These are phyloP conservation scores for Aspergillus calidoustus DNA, from an alignment of 2,329 filamentous ascomycete genomes.

Conservation along the genomic window DNA sequence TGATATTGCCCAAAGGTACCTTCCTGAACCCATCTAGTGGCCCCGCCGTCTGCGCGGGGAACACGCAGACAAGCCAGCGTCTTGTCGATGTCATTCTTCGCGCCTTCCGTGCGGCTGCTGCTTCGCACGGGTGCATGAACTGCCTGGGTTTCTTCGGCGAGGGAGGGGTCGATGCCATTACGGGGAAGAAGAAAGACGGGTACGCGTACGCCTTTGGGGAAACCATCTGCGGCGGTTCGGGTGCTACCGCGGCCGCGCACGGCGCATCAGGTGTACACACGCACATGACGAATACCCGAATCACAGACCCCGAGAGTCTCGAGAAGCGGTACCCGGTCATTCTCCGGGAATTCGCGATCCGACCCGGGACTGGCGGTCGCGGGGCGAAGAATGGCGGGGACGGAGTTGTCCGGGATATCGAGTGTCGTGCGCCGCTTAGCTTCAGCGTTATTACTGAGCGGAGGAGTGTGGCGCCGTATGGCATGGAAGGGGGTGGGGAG, in stretches of 20 bases:
- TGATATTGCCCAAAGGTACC: slow-evolving; percentile 69
- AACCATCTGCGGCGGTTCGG: slow-evolving; percentile 80
- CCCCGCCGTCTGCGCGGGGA: slow-evolving; percentile 81
- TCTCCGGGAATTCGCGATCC: slow-evolving; percentile 71
- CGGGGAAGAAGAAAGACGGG: slow-evolving; percentile 57
- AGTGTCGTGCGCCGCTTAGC: slow-evolving; percentile 80
- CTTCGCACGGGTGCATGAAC: slow-evolving; percentile 80
- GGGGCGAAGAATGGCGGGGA: slow-evolving; percentile 75
- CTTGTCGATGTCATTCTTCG: slow-evolving; percentile 83
- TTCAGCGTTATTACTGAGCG: slow-evolving; percentile 79
- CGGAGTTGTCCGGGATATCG: slow-evolving; percentile 79
- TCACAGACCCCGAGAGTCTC: slow-evolving; percentile 81
- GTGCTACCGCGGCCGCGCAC: slow-evolving; percentile 75
- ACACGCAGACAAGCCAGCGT: slow-evolving; percentile 77
- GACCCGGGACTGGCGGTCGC: slow-evolving; percentile 66
- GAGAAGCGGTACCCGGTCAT: slow-evolving; percentile 80
- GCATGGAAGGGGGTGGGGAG: slow-evolving; percentile 80
- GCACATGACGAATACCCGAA: slow-evolving; percentile 88
- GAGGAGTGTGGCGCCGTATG: slow-evolving; percentile 77
- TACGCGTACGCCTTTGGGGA: slow-evolving; percentile 87
- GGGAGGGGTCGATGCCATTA: slow-evolving; percentile 67
- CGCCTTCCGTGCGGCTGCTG: slow-evolving; percentile 78
- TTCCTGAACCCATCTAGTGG: slow-evolving; percentile 76
- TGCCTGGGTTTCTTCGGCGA: slow-evolving; percentile 75
- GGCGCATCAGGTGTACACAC: slow-evolving; percentile 78